Conservation (phyloP, 306 rosid species). For the Prunus campanulata region DNA sequence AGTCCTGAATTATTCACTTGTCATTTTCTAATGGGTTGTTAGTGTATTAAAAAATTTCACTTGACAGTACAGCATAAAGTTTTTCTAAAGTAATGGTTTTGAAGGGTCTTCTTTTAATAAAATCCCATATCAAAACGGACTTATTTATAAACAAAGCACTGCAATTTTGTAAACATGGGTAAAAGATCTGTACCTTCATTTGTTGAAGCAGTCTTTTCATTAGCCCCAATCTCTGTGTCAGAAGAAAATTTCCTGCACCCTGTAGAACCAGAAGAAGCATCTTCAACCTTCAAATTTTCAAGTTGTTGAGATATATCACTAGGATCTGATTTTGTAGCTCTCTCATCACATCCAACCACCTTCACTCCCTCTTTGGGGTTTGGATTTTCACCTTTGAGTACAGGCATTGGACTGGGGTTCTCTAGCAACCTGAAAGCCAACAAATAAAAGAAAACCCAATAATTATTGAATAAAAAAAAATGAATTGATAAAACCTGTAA, state of each 20-base stretch:
- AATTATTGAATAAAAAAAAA: neutral
- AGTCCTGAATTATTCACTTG: too few species aligned
- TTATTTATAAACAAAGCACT: neutral
- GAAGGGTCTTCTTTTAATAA: too few species aligned
- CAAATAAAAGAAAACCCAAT: neutral
- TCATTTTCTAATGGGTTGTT: too few species aligned
- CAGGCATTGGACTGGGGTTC: constrained; percentile 9
- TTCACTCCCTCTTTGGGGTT: constrained; percentile 6
- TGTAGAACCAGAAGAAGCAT: constrained; percentile 10
- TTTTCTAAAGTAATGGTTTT: too few species aligned
- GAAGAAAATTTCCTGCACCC: neutral
- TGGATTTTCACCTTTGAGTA: constrained; percentile 16
- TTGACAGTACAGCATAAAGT: too few species aligned
- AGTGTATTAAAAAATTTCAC: too few species aligned
- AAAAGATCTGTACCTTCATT: constrained; percentile 30
- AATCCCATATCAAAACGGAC: too few species aligned
- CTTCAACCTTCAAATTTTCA: constrained; percentile 1
- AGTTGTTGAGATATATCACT: neutral
- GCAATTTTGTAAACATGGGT: neutral
- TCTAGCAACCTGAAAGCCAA: constrained; percentile 28
- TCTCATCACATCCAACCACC: constrained; percentile 5
- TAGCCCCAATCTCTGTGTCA: constrained; percentile 7
- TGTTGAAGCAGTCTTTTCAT: constrained; percentile 12
- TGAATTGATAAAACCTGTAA: neutral
- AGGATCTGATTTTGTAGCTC: neutral